phyloP scores from a whole-genome alignment of 192 early-diverging fungal species.

The Phycomyces blakesleeanus region DNA sequence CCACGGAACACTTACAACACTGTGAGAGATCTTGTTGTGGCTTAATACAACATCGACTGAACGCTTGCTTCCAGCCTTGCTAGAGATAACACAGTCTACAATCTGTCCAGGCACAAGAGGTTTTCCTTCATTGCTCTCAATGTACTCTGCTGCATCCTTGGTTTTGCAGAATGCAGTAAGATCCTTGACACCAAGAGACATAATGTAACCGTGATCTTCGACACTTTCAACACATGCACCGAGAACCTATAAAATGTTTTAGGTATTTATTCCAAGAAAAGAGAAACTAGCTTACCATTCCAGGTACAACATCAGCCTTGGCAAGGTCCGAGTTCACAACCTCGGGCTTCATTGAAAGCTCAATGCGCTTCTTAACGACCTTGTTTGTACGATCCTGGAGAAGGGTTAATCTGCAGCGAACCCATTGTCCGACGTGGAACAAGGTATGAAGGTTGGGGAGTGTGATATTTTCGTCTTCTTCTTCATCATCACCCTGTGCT shows the following conservation, averaged over 20 bases:
- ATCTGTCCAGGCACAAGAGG: constrained; percentile 73
- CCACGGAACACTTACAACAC: constrained; percentile 32
- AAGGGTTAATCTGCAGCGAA: constrained; percentile 65
- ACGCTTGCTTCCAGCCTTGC: constrained; percentile 57
- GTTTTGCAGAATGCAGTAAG: constrained; percentile 73
- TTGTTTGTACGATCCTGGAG: constrained; percentile 30
- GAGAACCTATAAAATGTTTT: constrained; percentile 41
- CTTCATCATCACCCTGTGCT: constrained; percentile 52
- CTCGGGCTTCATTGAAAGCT: constrained; percentile 74
- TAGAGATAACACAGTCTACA: constrained; percentile 60
- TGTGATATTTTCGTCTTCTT: constrained; percentile 35
- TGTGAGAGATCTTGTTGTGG: constrained; percentile 51
- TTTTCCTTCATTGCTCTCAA: constrained; percentile 54
- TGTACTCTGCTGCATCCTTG: constrained; percentile 60
- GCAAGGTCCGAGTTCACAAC: constrained; percentile 71
- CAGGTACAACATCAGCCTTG: constrained; percentile 61
- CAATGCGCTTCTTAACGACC: constrained; percentile 57
- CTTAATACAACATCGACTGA: constrained; percentile 66
- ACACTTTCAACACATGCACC: constrained; percentile 71
- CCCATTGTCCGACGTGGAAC: constrained; percentile 82
- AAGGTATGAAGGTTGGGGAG: constrained; percentile 65
- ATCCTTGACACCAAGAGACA: constrained; percentile 67
- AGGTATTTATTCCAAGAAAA: too few species aligned
- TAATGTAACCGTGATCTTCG: constrained; percentile 92
- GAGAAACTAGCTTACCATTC: constrained; percentile 47